Evolutionary conservation across 306 rosid species (phyloP), one percentile per base, ranked within the genome.

Genomic region (Casuarina glauca): DNA sequence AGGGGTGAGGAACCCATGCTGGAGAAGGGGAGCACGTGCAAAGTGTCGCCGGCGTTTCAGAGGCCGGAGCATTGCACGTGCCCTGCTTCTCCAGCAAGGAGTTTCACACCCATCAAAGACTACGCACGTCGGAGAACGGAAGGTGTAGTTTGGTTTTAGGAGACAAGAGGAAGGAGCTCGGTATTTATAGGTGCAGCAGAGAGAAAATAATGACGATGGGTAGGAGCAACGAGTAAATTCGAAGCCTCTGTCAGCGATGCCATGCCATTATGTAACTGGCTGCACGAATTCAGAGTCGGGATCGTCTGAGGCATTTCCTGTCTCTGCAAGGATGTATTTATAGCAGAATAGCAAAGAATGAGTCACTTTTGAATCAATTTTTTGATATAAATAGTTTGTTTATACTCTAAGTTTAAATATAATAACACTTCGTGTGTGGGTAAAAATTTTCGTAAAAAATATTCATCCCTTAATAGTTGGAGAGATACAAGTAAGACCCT

Each of bases 61-160:
- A 78, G 79, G 48, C 46, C 66, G 78, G 16, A 19, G 50, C 55
- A 49, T 88, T 92, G 97, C 98, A 92, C 97, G 98, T 95, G 98
- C 95, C 97, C 97, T 95, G 96, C 96, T 95, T 95, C 98, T 95
- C 98, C 98, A 95, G 77, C 97, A 74, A 74, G 92, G 94, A 88
- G 87, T 70, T 83, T 75, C 88, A 76, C 97, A 87, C 86, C 94
- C 84, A 64, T 50, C 71, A 58, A 75, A 71, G 54, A 63, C 38
- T 62, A 38, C 36, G 62, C 61, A 41, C 66, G 51, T 58, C 42
- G 72, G 74, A 80, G 76, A 61, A 19, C 35, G 36, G 74, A 48
- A 54, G 48, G 41, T 74, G 50, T 69, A 70, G 72, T 16, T 32
- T 50, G 42, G 39, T 80, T 68, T 80, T 82, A 74, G 61, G 26